Percentiles rank a stretch among this genome's conserved stretches.
Conservation (phyloP, 2,329 filamentous ascomycete genomes). For the Colletotrichum zoysiae region DNA sequence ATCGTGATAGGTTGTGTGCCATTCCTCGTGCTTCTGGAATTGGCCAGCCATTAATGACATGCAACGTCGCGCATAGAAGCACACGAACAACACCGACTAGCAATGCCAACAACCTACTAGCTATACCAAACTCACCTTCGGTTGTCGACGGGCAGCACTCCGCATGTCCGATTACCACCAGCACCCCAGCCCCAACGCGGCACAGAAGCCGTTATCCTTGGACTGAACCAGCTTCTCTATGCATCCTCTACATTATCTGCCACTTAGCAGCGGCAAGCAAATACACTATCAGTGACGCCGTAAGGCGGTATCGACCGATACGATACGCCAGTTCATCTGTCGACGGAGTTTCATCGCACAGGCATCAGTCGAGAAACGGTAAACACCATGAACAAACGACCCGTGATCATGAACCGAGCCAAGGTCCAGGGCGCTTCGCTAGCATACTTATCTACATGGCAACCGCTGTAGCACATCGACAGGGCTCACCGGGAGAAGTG, state of each 20-base stretch:
- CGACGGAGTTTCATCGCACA: conserved; percentile 9
- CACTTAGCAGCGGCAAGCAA: conserved; percentile 7
- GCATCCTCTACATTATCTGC: conserved; percentile 15
- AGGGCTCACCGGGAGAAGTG: conserved; percentile 26
- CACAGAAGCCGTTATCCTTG: conserved; percentile 3
- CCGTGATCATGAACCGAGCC: conserved; percentile 7
- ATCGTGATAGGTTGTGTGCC: conserved; percentile 25
- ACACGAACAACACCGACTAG: neutral
- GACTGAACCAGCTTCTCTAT: neutral
- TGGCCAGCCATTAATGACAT: conserved; percentile 28
- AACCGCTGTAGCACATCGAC: conserved; percentile 12
- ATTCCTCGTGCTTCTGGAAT: conserved; percentile 29
- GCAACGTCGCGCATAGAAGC: conserved; percentile 22
- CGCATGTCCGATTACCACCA: neutral
- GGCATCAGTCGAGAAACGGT: conserved; percentile 35
- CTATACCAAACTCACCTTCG: neutral
- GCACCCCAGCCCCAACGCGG: conserved; percentile 5
- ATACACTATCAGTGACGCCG: conserved; percentile 1
- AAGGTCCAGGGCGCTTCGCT: neutral
- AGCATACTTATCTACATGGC: neutral
- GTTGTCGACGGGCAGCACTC: conserved; percentile 3
- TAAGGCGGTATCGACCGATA: conserved; percentile 18
- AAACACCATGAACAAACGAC: neutral
- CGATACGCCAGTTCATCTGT: conserved; percentile 15
- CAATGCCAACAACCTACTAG: neutral